Evolutionary conservation across 768 basidiomycete genomes (phyloP).

Genomic region (Russula foetens): DNA sequence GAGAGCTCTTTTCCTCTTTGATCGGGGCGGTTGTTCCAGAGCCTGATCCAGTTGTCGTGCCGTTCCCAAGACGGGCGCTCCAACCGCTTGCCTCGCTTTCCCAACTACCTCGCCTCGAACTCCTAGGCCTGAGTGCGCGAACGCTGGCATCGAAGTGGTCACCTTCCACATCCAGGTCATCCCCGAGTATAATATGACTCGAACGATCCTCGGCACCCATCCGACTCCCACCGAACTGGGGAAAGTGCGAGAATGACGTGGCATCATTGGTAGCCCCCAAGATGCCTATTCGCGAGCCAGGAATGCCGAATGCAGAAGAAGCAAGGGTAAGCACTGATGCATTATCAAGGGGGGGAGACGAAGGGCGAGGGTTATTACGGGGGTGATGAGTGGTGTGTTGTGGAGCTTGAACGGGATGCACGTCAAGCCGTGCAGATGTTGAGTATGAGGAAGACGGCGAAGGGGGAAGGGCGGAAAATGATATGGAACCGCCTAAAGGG

Average conservation of each 20-base stretch:
- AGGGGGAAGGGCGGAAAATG: slow-evolving; percentile 63
- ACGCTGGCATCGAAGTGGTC: slow-evolving; percentile 78
- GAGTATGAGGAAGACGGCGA: slow-evolving; percentile 35
- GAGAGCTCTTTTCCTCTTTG: slow-evolving; percentile 12
- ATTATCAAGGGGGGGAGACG: slow-evolving; percentile 84
- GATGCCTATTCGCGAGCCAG: slow-evolving; percentile 43
- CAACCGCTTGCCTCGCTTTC: slow-evolving; percentile 84
- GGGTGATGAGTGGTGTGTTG: slow-evolving; percentile 90
- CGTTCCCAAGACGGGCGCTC: slow-evolving; percentile 61
- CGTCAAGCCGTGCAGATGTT: slow-evolving; percentile 29
- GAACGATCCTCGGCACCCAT: slow-evolving; percentile 44
- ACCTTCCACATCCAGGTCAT: slow-evolving; percentile 23
- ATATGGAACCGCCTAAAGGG: slow-evolving; percentile 51
- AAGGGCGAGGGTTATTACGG: slow-evolving; percentile 90
- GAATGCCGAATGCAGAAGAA: slow-evolving; percentile 81
- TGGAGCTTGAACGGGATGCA: slow-evolving; percentile 65
- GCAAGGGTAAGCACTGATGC: slow-evolving; percentile 91
- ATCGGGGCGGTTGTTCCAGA: neutral
- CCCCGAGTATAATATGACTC: slow-evolving; percentile 58
- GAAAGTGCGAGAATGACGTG: slow-evolving; percentile 68
- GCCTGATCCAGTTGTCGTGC: slow-evolving; percentile 31
- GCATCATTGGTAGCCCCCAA: slow-evolving; percentile 25
- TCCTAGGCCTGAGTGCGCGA: slow-evolving; percentile 79
- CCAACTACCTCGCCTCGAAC: slow-evolving; percentile 85
- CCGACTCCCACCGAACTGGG: slow-evolving; percentile 29